A percentile compares a stretch with the other conserved stretches of the same genome.
Evolutionary conservation across 2,329 filamentous ascomycete genomes (phyloP).

Genomic region (Diplodia intermedia): DNA sequence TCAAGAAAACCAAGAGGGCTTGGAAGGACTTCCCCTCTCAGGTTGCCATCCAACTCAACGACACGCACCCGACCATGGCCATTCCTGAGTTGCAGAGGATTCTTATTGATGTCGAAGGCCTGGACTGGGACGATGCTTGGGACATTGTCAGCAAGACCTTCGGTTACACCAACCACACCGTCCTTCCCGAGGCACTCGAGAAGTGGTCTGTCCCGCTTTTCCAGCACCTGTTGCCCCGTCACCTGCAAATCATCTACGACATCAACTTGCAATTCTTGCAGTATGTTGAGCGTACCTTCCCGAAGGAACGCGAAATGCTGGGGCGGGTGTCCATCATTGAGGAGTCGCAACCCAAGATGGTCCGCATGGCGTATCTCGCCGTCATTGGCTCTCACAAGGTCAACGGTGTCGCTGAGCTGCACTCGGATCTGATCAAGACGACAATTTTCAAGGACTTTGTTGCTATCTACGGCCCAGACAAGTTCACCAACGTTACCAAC

Average conservation of each 20-base stretch:
- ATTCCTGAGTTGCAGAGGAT: conserved; percentile 97
- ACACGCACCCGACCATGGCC: conserved; percentile 94
- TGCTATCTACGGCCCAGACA: conserved; percentile 90
- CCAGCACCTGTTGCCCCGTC: conserved; percentile 90
- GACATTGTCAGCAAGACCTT: conserved; percentile 71
- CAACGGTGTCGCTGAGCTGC: conserved; percentile 95
- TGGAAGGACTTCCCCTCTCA: conserved; percentile 95
- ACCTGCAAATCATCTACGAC: conserved; percentile 97
- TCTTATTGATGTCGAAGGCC: conserved; percentile 83
- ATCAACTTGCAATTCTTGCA: conserved; percentile 97
- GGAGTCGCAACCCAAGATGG: conserved; percentile 95
- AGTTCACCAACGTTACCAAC: conserved; percentile 98
- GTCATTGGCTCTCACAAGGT: conserved; percentile 99
- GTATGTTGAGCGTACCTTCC: conserved; percentile 86
- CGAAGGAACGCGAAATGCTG: conserved; percentile 86
- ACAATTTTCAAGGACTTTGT: conserved; percentile 99
- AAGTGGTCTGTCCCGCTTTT: conserved; percentile 96
- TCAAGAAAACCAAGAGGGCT: conserved; percentile 93
- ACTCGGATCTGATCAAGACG: conserved; percentile 96
- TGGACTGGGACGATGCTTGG: conserved; percentile 95
- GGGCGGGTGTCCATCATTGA: conserved; percentile 94
- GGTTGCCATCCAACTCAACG: conserved; percentile 96
- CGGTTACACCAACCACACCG: conserved; percentile 98
- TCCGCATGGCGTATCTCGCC: conserved; percentile 94
- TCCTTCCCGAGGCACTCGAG: conserved; percentile 94